These are phyloP conservation scores for Carallia brachiata DNA, from an alignment of 345 rosid genomes.

Conservation along the genomic window DNA sequence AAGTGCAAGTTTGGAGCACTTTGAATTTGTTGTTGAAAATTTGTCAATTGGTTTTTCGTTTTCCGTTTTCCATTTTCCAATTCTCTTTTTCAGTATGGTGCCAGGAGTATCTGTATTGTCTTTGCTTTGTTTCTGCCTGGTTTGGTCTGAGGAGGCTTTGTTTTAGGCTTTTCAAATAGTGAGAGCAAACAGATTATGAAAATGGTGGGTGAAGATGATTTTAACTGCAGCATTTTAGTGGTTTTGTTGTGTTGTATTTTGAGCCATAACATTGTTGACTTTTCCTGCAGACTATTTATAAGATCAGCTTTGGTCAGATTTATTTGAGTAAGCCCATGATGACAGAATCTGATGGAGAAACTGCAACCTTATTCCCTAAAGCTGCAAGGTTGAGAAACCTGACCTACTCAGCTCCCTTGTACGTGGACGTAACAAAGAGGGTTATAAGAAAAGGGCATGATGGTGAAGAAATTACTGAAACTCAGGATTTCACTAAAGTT, in stretches of 20 bases:
- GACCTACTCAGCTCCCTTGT: conserved; percentile 91
- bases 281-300: conserved; percentile 80
- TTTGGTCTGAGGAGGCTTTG: too few relatives aligned
- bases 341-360: conserved; percentile 99
- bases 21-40: too few relatives aligned
- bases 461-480: conserved; percentile 95
- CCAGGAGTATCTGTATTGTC: too few relatives aligned
- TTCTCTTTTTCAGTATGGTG: too few relatives aligned
- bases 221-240: not conserved
- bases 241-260: not conserved
- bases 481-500: conserved; percentile 89
- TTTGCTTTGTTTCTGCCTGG: too few relatives aligned
- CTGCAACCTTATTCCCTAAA: conserved; percentile 92
- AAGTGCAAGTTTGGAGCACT: not conserved
- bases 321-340: conserved; percentile 99
- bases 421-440: conserved; percentile 88
- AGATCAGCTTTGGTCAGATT: conserved; percentile 93
- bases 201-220: not conserved
- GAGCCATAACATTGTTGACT: conserved; percentile 15
- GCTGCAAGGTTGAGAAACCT: conserved; percentile 97
- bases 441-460: conserved; percentile 96
- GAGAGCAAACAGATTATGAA: not conserved
- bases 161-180: not conserved
- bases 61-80: too few relatives aligned
- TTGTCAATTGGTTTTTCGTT: too few relatives aligned